phyloP scores from a whole-genome alignment of 2,329 filamentous ascomycete genomes.

The Gliomastix tumulicola region DNA sequence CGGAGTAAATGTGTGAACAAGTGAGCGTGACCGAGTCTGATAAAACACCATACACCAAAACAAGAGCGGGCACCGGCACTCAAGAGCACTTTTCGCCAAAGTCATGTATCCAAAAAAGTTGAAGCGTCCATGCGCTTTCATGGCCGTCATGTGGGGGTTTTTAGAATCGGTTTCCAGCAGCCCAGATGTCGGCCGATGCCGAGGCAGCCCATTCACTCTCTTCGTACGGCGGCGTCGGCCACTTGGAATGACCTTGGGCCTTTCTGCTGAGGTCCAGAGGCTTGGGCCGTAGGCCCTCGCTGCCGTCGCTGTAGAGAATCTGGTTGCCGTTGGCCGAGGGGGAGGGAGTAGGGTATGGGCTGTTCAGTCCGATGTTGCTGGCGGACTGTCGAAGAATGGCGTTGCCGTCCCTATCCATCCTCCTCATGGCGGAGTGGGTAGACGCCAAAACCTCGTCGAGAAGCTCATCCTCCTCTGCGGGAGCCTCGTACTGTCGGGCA shows the following conservation, averaged over 20 bases:
- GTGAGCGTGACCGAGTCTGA: neutral
- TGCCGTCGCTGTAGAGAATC: conserved; percentile 63
- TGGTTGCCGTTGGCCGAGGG: conserved; percentile 78
- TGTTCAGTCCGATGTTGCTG: conserved; percentile 54
- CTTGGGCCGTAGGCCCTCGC: conserved; percentile 57
- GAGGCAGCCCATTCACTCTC: conserved; percentile 87
- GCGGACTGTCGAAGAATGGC: conserved; percentile 52
- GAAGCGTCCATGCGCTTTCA: too few relatives aligned
- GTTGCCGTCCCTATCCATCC: conserved; percentile 47
- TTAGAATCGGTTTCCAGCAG: conserved; percentile 60
- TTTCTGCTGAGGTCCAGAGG: conserved; percentile 63
- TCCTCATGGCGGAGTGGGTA: conserved; percentile 67
- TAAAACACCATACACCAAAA: neutral
- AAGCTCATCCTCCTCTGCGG: conserved; percentile 93
- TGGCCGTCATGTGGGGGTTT: too few relatives aligned
- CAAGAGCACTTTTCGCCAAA: too few relatives aligned
- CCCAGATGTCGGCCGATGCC: conserved; percentile 75
- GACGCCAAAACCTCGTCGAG: conserved; percentile 82
- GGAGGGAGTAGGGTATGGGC: conserved; percentile 59
- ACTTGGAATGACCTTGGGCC: conserved; percentile 56
- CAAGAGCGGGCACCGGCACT: too few relatives aligned
- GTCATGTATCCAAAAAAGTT: too few relatives aligned
- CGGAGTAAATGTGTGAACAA: neutral
- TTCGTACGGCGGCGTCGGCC: conserved; percentile 93
- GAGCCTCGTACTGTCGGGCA: conserved; percentile 82